phyloP scores from a whole-genome alignment of 441 rosid genomes.

The Raphanus hybrid region DNA sequence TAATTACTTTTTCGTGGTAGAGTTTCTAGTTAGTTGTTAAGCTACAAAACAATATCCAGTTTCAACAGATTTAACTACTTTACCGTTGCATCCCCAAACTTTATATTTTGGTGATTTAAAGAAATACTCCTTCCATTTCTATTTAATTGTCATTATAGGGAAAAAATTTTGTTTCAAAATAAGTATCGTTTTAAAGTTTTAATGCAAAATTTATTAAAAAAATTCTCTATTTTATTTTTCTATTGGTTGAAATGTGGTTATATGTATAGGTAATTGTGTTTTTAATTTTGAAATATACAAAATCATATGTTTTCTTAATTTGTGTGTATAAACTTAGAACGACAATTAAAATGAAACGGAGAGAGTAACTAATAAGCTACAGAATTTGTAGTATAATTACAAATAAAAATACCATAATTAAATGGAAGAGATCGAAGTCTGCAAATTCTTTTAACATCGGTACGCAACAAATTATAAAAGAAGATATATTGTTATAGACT shows the following conservation, averaged over 20 bases:
- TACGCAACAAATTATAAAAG: not conserved
- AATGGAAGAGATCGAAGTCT: not conserved
- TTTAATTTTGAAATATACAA: too few relatives aligned
- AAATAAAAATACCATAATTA: not conserved
- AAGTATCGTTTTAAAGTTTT: too few relatives aligned
- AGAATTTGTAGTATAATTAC: not conserved
- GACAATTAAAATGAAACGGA: too few relatives aligned
- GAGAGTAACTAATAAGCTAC: not conserved
- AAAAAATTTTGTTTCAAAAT: too few relatives aligned
- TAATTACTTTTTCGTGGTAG: not conserved
- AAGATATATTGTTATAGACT: not conserved
- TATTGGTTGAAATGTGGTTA: too few relatives aligned
- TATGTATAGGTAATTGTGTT: too few relatives aligned
- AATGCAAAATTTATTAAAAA: too few relatives aligned
- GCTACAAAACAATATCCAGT: slow-evolving; percentile 7
- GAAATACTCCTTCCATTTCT: not conserved
- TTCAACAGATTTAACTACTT: slow-evolving; percentile 34
- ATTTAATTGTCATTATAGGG: too few relatives aligned
- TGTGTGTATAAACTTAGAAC: too few relatives aligned
- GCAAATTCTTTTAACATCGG: not conserved
- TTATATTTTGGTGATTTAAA: not conserved
- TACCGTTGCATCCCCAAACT: slow-evolving; percentile 6
- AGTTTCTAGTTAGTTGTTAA: slow-evolving; percentile 27
- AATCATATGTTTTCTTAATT: too few relatives aligned
- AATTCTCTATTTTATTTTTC: too few relatives aligned